These are phyloP conservation scores for Leucaena leucocephala DNA, from an alignment of 306 rosid genomes.

Conservation along the genomic window DNA sequence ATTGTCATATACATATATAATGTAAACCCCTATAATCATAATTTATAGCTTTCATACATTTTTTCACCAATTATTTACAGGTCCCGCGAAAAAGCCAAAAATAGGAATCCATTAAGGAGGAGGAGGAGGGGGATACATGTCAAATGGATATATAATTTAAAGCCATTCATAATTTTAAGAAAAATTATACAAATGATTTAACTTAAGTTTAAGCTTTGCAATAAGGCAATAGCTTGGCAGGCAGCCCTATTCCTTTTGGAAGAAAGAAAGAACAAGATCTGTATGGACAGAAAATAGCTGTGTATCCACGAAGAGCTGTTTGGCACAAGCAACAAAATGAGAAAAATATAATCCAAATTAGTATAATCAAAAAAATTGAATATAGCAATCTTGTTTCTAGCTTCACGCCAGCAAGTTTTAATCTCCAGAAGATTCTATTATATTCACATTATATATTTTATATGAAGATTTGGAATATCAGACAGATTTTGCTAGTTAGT, in stretches of 20 bases:
- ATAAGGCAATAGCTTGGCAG: constrained; percentile 6
- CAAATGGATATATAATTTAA: constrained; percentile 32
- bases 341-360: constrained; percentile 29
- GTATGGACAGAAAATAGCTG: constrained; percentile 95
- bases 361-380: constrained; percentile 18
- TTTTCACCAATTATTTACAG: constrained; percentile 43
- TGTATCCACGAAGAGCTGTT: constrained; percentile 90
- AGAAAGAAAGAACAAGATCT: constrained; percentile 90
- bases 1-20: constrained; percentile 37
- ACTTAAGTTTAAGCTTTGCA: constrained; percentile 58
- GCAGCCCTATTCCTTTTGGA: constrained; percentile 80
- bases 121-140: constrained; percentile 7
- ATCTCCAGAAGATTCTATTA: constrained; percentile 11
- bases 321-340: constrained; percentile 29
- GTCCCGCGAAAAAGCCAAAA: constrained; percentile 25
- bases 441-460: background rate
- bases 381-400: constrained; percentile 3
- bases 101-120: background rate
- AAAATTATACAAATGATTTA: constrained; percentile 52
- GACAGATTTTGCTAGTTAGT: constrained; percentile 4
- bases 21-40: constrained; percentile 22
- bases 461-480: constrained; percentile 16
- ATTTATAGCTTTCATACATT: constrained; percentile 15
- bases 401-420: background rate
- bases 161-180: constrained; percentile 37